Percentiles rank a stretch among this genome's conserved stretches.
Conservation (phyloP, 208 protist species). For the Porcisia hertigi region DNA sequence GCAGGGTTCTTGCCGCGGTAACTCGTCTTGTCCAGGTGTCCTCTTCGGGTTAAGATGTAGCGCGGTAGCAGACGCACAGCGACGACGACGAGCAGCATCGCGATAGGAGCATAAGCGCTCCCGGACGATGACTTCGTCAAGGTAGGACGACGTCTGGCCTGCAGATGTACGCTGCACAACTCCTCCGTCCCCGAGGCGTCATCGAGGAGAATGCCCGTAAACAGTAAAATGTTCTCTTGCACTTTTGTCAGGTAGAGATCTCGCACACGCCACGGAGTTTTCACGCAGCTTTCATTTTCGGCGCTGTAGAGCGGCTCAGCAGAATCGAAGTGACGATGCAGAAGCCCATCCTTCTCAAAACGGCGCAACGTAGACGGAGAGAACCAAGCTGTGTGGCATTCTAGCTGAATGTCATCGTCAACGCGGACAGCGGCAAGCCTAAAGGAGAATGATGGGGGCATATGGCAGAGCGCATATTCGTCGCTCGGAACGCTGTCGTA, state of each 20-base stretch:
- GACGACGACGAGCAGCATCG: constrained; percentile 45
- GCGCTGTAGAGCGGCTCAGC: constrained; percentile 25
- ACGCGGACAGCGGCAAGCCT: not conserved
- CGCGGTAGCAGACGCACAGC: constrained; percentile 37
- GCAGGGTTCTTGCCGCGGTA: constrained; percentile 19
- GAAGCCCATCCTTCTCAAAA: constrained; percentile 3
- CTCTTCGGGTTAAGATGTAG: constrained; percentile 36
- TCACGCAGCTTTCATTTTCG: constrained; percentile 22
- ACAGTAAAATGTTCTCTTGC: constrained; percentile 15
- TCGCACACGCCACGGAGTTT: constrained; percentile 21
- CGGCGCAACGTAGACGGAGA: not conserved
- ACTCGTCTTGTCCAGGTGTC: constrained; percentile 29
- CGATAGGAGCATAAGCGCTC: constrained; percentile 9
- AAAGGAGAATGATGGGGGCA: not conserved
- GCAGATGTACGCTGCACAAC: constrained; percentile 36
- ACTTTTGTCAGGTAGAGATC: constrained; percentile 29
- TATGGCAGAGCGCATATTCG: constrained; percentile 16
- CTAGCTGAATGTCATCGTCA: constrained; percentile 8
- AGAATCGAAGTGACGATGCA: constrained; percentile 16
- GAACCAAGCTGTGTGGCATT: constrained; percentile 7
- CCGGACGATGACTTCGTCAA: constrained; percentile 3
- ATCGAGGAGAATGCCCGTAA: constrained; percentile 19
- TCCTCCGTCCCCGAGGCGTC: not conserved
- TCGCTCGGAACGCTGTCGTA: constrained; percentile 17
- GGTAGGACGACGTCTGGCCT: constrained; percentile 22